Evolutionary conservation across 2,329 filamentous ascomycete genomes (phyloP), one percentile per base, ranked within the genome.

Genomic region (Arthrocladium fulminans): DNA sequence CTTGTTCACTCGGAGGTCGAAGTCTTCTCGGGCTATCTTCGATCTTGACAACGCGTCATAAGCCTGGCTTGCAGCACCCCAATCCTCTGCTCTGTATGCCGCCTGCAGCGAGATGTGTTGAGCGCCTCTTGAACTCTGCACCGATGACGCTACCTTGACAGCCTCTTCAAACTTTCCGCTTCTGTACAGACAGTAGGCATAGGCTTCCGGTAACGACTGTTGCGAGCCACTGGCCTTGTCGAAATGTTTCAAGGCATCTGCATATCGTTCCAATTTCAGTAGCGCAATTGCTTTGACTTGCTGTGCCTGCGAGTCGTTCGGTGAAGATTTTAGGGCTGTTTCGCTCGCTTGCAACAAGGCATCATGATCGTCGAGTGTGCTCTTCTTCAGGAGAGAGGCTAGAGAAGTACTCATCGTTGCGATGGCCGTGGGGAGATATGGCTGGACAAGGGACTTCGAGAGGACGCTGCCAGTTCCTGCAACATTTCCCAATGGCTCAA

Each of bases 131-230:
- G 65, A 64, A 40, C 61, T 57, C 20, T 62, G 62, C 23, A 63
- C 60, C 3, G 60, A 61, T 9, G 69, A 65, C 20, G 76, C 74
- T 23, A 78, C 61, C 23, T 73, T 65, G 10, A 72, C 73, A 15
- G 80, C 79, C 58, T 77, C 71, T 20, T 71, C 67, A 22, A 76
- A 67, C 43, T 73, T 69, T 25, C 78, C 79, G 30, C 69, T 67
- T 56, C 81, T 83, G 65, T 83, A 83, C 38, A 82, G 66, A 22
- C 75, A 73, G 65, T 83, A 83, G 17, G 77, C 76, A 61, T 79
- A 77, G 60, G 81, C 80, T 54, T 82, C 63, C 3, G 44, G 44
- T 12, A 47, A 17, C 34, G 32, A 37, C 22, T 39, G 7, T 23
- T 47, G 44, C 15, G 39, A 22, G 19, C 22, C 17, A n/a, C 66